Evolutionary conservation across 1,284 basidiomycete species (phyloP).

Genomic region (Neotropicomus parvogracilis): DNA sequence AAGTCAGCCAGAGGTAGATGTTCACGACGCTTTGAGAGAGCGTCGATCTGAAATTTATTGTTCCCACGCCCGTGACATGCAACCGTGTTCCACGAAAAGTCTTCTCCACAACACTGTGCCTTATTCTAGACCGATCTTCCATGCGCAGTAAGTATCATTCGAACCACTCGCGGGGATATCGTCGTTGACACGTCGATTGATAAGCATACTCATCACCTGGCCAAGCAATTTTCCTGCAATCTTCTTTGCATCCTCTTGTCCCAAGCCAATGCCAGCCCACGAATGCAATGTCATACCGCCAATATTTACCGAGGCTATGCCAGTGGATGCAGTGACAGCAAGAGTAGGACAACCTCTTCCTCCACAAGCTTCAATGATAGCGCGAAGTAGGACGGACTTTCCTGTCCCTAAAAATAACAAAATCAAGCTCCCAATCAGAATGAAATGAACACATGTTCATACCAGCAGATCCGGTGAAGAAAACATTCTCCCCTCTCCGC

Average conservation of each 20-base stretch:
- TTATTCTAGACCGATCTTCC: no score
- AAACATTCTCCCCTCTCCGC: conserved; percentile 54
- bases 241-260: conserved; percentile 61
- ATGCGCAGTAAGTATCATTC: no score
- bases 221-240: conserved; percentile 65
- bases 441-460: conserved; percentile 13
- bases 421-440: conserved; percentile 6
- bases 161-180: no score
- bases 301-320: conserved; percentile 93
- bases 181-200: no score
- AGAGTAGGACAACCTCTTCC: conserved; percentile 66
- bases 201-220: no score
- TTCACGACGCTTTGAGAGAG: no score
- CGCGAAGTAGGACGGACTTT: conserved; percentile 90
- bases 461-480: conserved; percentile 86
- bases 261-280: conserved; percentile 88
- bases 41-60: no score
- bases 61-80: no score
- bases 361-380: conserved; percentile 71
- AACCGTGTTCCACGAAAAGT: no score
- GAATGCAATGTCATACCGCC: conserved; percentile 93
- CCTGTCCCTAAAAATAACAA: conserved; percentile 79
- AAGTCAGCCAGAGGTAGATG: no score
- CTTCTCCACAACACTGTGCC: no score
- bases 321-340: conserved; percentile 89